Percentiles rank a stretch among this genome's conserved stretches.
Evolutionary conservation across 2,329 filamentous ascomycete genomes (phyloP).

Genomic region (Alternaria sp.): DNA sequence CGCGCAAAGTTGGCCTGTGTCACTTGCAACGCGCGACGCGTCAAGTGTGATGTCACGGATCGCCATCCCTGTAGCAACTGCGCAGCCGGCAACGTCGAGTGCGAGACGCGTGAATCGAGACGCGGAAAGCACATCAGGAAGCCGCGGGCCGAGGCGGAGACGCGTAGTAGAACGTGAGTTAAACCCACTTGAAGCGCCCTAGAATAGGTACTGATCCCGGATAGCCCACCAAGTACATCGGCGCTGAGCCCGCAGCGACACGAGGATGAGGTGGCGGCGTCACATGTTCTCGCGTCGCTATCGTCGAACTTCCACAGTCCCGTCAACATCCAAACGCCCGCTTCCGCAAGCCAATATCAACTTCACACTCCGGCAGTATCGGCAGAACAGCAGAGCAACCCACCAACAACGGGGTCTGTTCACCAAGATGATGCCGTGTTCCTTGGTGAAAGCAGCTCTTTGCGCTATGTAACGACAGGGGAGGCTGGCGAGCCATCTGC

Average conservation of each 20-base stretch:
- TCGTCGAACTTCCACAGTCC: conserved; percentile 36
- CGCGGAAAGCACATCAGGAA: conserved; percentile 51
- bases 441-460: conserved; percentile 56
- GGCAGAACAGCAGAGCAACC: conserved; percentile 13
- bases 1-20: conserved; percentile 54
- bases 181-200: too few relatives aligned
- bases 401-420: conserved; percentile 21
- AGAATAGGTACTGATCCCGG: not conserved
- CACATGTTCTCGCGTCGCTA: conserved; percentile 36
- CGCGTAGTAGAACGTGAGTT: conserved; percentile 24
- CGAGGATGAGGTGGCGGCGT: conserved; percentile 38
- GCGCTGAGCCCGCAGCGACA: conserved; percentile 25
- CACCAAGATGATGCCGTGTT: conserved; percentile 46
- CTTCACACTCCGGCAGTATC: conserved; percentile 19
- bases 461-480: conserved; percentile 54
- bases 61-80: conserved; percentile 54
- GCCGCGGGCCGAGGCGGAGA: conserved; percentile 24
- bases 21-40: conserved; percentile 53
- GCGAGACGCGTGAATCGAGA: conserved; percentile 52
- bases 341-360: conserved; percentile 15
- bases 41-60: conserved; percentile 56
- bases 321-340: conserved; percentile 16
- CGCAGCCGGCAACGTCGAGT: conserved; percentile 43
- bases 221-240: not conserved
- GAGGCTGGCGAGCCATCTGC: conserved; percentile 24